Conservation (phyloP, 2,329 filamentous ascomycete species). For the Curvularia sp. region DNA sequence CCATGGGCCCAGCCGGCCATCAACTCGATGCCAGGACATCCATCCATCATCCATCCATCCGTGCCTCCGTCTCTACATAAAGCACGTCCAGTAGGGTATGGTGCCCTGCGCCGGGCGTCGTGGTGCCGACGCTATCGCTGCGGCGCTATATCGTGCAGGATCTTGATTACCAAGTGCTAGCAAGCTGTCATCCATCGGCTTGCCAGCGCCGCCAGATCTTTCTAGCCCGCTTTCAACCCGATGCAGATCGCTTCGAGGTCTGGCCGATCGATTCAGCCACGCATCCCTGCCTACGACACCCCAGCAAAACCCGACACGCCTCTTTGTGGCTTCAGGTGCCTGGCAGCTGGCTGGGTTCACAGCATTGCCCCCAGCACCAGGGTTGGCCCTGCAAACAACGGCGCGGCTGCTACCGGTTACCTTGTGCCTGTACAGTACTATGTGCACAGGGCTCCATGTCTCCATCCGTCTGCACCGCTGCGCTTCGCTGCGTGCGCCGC, state of each 20-base stretch:
- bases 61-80: no score
- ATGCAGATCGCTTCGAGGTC: slow-evolving; percentile 39
- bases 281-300: slow-evolving; percentile 28
- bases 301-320: slow-evolving; percentile 27
- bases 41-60: no score
- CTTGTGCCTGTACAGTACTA: slow-evolving; percentile 6
- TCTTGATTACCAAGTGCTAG: slow-evolving; percentile 34
- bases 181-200: slow-evolving; percentile 37
- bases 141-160: slow-evolving; percentile 40
- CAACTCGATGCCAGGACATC: slow-evolving; percentile 11
- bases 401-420: slow-evolving; percentile 34
- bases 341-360: slow-evolving; percentile 27
- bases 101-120: slow-evolving; percentile 36
- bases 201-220: slow-evolving; percentile 40
- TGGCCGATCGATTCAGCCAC: slow-evolving; percentile 34
- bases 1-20: slow-evolving; percentile 17
- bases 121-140: slow-evolving; percentile 38
- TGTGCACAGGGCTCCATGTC: slow-evolving; percentile 36
- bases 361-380: slow-evolving; percentile 33
- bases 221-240: slow-evolving; percentile 29
- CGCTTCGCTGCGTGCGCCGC: slow-evolving; percentile 6
- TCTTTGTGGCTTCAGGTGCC: slow-evolving; percentile 31
- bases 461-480: slow-evolving; percentile 20
- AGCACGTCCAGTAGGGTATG: slow-evolving; percentile 15
- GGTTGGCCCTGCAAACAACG: slow-evolving; percentile 31